Base-by-base conservation (phyloP, 2,329 filamentous ascomycete genomes). In the Aspergillus unguis region DNA sequence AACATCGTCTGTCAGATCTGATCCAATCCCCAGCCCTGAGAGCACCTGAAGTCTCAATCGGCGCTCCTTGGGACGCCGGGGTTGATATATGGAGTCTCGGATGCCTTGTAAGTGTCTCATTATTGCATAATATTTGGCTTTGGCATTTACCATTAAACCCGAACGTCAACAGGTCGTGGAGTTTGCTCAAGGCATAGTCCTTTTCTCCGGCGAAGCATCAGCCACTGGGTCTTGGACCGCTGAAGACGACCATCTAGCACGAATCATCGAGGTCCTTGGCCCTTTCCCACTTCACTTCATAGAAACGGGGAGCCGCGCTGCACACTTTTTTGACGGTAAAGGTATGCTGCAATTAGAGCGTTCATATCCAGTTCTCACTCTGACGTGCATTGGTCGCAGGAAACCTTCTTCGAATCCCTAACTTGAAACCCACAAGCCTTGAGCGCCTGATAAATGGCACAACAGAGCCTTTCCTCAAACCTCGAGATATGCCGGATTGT, bases 51-150 rank as follows among this genome's bases (percentile, higher is more conserved):
- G 62, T 65, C 27, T 58, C 57, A 4, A 63, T 68, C 7, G 63
- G 61, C 26, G 62, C 59, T 32, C 54, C 55, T 5, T 67, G 61
- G 65, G 60, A 58, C 46, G 43, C 42, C 35, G 51, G 41, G 11
- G 63, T 65, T 5, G 64, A 68, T 61, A 64, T 66, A 44, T 66
- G 64, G 65, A 68, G 59, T 50, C 59, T 66, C 7, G 63, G 63
- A n/a, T n/a, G n/a, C n/a, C n/a, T n/a, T n/a, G n/a, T n/a, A n/a
- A n/a, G n/a, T n/a, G n/a, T n/a, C n/a, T n/a, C n/a, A n/a, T n/a
- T n/a, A n/a, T n/a, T n/a, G n/a, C n/a, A n/a, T n/a, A n/a, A n/a
- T n/a, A n/a, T n/a, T n/a, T n/a, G n/a, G n/a, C n/a, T n/a, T n/a
- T n/a, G n/a, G n/a, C n/a, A n/a, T n/a, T n/a, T n/a, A n/a, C n/a